These are phyloP conservation scores for Elaeis oleifera DNA, from an alignment of 202 grass and related monocot species.

Conservation along the genomic window DNA sequence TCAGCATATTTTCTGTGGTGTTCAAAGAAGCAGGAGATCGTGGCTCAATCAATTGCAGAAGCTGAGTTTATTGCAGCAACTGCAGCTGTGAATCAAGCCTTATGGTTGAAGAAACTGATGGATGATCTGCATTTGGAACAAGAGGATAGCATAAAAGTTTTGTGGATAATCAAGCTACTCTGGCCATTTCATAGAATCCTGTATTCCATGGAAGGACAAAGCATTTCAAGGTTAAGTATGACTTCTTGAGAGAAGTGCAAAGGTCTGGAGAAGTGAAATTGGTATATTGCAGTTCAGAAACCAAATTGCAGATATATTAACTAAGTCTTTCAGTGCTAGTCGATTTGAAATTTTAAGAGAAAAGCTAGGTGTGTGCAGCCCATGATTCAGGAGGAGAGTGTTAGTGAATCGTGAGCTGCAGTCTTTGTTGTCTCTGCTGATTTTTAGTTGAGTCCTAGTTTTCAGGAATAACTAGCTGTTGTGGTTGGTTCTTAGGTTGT, in stretches of 20 bases:
- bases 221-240: not conserved
- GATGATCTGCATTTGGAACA: not conserved
- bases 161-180: not conserved
- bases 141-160: not conserved
- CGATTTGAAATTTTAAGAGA: no score
- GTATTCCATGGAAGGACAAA: conserved; percentile 10
- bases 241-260: not conserved
- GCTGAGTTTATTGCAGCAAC: conserved; percentile 9
- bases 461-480: no score
- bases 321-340: no score
- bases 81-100: not conserved
- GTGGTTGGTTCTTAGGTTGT: no score
- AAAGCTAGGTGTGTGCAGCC: no score
- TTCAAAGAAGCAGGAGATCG: conserved; percentile 11
- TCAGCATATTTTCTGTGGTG: conserved; percentile 5
- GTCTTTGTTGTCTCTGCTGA: no score
- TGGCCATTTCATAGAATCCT: conserved; percentile 3
- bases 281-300: not conserved
- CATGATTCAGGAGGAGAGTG: no score
- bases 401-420: no score
- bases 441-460: no score
- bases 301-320: not conserved
- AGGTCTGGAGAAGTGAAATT: not conserved
- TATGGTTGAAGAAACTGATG: conserved; percentile 22
- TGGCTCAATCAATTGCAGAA: conserved; percentile 8